Base-by-base conservation (phyloP, 139 green algal genomes). In the Zygnema circumcarinatum region DNA sequence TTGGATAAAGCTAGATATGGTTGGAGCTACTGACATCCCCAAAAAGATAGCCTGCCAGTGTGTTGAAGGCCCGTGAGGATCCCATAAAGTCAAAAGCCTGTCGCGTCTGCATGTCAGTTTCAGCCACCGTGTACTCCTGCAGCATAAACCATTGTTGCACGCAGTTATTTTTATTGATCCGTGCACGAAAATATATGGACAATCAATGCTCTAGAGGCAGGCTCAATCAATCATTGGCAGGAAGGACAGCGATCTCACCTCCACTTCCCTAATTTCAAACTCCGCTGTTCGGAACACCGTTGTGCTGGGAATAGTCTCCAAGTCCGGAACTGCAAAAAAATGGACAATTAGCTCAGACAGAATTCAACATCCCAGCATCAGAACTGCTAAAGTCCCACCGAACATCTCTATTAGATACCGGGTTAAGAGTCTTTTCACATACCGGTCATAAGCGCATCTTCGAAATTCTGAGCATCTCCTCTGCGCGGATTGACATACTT, bases 1-100 rank as follows among this genome's bases (percentile, higher is more conserved):
- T n/a, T n/a, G n/a, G n/a, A n/a, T n/a, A n/a, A n/a, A n/a, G n/a
- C n/a, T n/a, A n/a, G n/a, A n/a, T n/a, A n/a, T n/a, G n/a, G n/a
- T n/a, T n/a, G n/a, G n/a, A n/a, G n/a, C n/a, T n/a, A n/a, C 47
- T 87, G 25, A 87, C 81, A 38, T 87, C 76, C 35, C 81, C 81
- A 42, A 87, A 87, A 29, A 87, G 54, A 38, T 87, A 87, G 31
- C 56, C 81, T 73, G 81, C 81, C 16, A 87, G 33, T n/a, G 56
- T 87, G 54, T 87, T 87, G 81, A 87, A 87, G 20, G 54, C 47
- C 56, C 2, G 52, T 2, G 54, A 79, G n/a, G 81, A 2, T n/a
- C 81, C 81, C 36, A 56, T 67, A 41, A 87, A 87, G 81, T 87
- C 81, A 80, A 87, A 87, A 16, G 16, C 39, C 2, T 3, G 2